Base-by-base conservation (phyloP, 2,329 filamentous ascomycete species). In the Epichloe baconii region DNA sequence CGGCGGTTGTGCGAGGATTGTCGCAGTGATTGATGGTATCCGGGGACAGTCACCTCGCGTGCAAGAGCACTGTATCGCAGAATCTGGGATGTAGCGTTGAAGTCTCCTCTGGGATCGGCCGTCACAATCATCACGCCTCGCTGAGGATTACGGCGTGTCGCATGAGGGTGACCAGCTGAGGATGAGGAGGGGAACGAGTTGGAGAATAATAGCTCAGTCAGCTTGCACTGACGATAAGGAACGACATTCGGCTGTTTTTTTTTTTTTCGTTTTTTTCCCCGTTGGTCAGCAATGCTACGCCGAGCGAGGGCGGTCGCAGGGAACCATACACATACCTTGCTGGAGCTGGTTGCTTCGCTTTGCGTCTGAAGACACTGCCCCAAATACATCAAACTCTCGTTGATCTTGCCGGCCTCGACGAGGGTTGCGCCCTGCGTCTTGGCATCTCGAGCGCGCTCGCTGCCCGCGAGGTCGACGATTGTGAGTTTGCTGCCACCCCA, bases 321-420 rank as follows among this genome's bases (percentile, higher is more conserved):
- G 15, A 43, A 23, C 41, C 8, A 21, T 3, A 21, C 19, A 44
- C 64, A 45, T 73, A 87, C 86, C 78, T 88, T 91, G 63, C 77
- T 80, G 12, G 82, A 83, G 55, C 76, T 83, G 43, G 83, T 82
- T 35, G 83, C 77, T 59, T 91, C 88, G 53, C 85, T 90, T 65
- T 96, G 91, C 76, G 95, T 91, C 64, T 97, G 91, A 59, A 98
- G 77, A 64, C 93, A 98, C 63, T 97, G 93, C 0, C 93, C 93
- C 1, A 98, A 77, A 64, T 96, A 97, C 93, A 98, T 98, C 63
- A 98, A 72, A 62, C 88, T 95, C 67, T 96, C 90, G 62, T 98
- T 98, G 65, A 98, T 98, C 70, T 97, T 97, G 49, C 93, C 93
- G 37, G 91, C 93, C 70, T 98, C 93, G 0, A 86, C 91, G 14